Evolutionary conservation across 2,329 filamentous ascomycete genomes (phyloP), one percentile per base, ranked within the genome.

Genomic region (Fusarium floridanum): DNA sequence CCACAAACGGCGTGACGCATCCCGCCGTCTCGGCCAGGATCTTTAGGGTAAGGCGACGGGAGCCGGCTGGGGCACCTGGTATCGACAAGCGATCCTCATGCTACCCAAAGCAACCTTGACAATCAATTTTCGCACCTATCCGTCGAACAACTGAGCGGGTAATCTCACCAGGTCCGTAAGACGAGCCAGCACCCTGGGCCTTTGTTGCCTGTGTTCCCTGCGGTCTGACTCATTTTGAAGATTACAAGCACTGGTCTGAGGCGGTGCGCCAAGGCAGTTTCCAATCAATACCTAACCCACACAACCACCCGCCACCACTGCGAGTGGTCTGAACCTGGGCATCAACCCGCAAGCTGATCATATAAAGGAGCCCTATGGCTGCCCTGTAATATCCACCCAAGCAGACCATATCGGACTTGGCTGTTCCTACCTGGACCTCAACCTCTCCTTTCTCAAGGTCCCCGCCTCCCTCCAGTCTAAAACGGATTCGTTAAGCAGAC

Each of bases 221-320:
- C 66, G 72, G 73, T 71, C 74, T 76, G 74, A 78, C 71, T 78
- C 76, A 78, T 66, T 32, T 22, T 43, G 37, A n/a, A 59, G 57
- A 39, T 45, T 16, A 27, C 48, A 55, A 66, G 34, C 36, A 39
- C 37, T 24, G 29, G 45, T 50, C 62, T 76, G 77, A 75, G 77
- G 77, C 76, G 76, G 76, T 78, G 75, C 77, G 32, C 39, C 65
- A 70, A 77, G 77, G 77, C 77, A 78, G 70, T 77, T 78, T 78
- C 67, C 56, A 24, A 29, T 16, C 24, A 43, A 34, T 70, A 43
- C 50, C 36, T 71, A 61, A 64, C 65, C 68, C 48, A 53, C 72
- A 67, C 73, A 66, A 45, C 67, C 64, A 71, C 57, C 67, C 76
- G 73, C 66, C 68, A 67, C 56, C 45, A 48, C 17, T 36, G 20